Evolutionary conservation across 208 protist genomes (phyloP).

Genomic region (Leishmania braziliensis): DNA sequence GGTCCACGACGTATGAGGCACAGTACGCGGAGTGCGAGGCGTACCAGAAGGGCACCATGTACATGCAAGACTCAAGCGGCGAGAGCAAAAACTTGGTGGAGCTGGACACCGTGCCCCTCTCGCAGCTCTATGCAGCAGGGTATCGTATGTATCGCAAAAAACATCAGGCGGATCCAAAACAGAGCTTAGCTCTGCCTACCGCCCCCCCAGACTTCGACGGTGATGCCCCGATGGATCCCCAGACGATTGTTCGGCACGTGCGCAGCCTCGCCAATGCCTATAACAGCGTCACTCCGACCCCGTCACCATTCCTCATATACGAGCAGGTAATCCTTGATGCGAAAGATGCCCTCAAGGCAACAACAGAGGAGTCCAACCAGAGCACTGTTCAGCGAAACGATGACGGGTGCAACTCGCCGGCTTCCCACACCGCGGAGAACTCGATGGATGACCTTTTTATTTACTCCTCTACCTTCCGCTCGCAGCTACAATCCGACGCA

Average conservation of each 20-base stretch:
- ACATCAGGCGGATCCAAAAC: constrained; percentile 19
- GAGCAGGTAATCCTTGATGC: constrained; percentile 55
- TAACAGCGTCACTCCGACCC: constrained; percentile 39
- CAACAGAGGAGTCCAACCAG: constrained; percentile 30
- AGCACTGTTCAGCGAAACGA: constrained; percentile 17
- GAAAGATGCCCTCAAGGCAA: constrained; percentile 21
- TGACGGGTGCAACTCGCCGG: constrained; percentile 14
- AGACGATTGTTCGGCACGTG: constrained; percentile 69
- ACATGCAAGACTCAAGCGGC: constrained; percentile 62
- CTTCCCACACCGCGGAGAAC: constrained; percentile 11
- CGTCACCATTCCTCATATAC: constrained; percentile 76
- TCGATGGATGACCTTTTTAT: constrained; percentile 30
- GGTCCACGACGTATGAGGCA: constrained; percentile 70
- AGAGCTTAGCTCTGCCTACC: constrained; percentile 44
- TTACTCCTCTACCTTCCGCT: constrained; percentile 31
- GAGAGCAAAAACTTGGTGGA: constrained; percentile 32
- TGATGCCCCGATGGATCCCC: constrained; percentile 56
- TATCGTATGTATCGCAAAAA: constrained; percentile 69
- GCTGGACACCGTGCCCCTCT: constrained; percentile 52
- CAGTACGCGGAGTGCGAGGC: constrained; percentile 48
- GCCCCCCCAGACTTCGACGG: constrained; percentile 82
- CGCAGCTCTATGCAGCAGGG: constrained; percentile 62
- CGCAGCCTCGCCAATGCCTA: constrained; percentile 66
- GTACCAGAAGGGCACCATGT: constrained; percentile 64
- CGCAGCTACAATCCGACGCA: constrained; percentile 36